phyloP scores from a whole-genome alignment of 805 yeast species.

The Candida pini region DNA sequence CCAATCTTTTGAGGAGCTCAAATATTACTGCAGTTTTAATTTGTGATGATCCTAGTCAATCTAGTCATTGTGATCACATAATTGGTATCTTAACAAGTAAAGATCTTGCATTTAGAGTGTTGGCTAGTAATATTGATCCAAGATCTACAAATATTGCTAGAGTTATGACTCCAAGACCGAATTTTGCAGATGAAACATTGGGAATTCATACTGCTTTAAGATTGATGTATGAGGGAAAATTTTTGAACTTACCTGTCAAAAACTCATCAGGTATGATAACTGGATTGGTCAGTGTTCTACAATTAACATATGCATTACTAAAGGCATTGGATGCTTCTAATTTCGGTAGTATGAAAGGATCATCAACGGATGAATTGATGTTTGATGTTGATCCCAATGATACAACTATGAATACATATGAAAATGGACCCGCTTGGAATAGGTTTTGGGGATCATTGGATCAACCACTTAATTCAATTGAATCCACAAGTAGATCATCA shows the following conservation, averaged over 20 bases:
- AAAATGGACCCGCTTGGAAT: slow-evolving; percentile 29
- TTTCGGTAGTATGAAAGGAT: slow-evolving; percentile 15
- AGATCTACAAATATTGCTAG: slow-evolving; percentile 33
- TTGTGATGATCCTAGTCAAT: slow-evolving; percentile 21
- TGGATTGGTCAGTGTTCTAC: slow-evolving; percentile 40
- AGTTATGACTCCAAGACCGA: slow-evolving; percentile 41
- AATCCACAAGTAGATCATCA: slow-evolving; percentile 18
- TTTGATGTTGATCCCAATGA: slow-evolving; percentile 22
- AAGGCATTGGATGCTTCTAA: slow-evolving; percentile 28
- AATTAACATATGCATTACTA: slow-evolving; percentile 36
- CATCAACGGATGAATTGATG: slow-evolving; percentile 27
- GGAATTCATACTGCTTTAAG: slow-evolving; percentile 39
- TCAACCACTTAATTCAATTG: slow-evolving; percentile 23
- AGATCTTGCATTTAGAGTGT: slow-evolving; percentile 38
- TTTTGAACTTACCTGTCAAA: slow-evolving; percentile 37
- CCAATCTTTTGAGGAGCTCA: slow-evolving; percentile 33
- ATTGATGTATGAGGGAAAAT: slow-evolving; percentile 43
- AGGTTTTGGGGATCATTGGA: slow-evolving; percentile 29
- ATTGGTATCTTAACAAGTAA: slow-evolving; percentile 44
- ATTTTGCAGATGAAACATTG: slow-evolving; percentile 34
- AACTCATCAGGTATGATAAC: slow-evolving; percentile 26
- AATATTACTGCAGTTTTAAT: slow-evolving; percentile 38
- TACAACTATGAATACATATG: slow-evolving; percentile 11
- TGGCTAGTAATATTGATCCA: slow-evolving; percentile 33
- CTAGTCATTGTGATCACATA: slow-evolving; percentile 26